Evolutionary conservation across 164 flowering plant species (phyloP).

Genomic region (grape (Vitis vinifera)): DNA sequence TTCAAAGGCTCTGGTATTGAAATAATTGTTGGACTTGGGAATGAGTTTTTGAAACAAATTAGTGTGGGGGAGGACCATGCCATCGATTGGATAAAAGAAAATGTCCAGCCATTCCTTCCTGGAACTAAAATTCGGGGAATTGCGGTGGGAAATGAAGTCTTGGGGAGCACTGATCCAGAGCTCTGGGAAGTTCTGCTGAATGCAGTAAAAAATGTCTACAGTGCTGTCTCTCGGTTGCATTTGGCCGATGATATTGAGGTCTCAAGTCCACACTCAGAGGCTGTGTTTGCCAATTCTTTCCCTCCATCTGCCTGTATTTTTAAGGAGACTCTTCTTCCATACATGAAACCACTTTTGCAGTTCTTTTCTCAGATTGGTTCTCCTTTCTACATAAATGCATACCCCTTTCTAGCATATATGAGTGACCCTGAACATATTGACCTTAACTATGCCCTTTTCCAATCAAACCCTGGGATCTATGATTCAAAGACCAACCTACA

Average conservation of each 20-base stretch:
- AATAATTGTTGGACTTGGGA: slow-evolving; percentile 61
- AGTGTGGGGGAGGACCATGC: slow-evolving; percentile 63
- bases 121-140: slow-evolving; percentile 66
- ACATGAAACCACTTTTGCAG: slow-evolving; percentile 74
- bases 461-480: slow-evolving; percentile 48
- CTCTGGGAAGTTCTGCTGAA: slow-evolving; percentile 63
- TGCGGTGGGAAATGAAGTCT: slow-evolving; percentile 80
- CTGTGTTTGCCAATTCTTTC: slow-evolving; percentile 63
- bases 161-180: slow-evolving; percentile 49
- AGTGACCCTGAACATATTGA: slow-evolving; percentile 63
- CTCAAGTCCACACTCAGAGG: slow-evolving; percentile 72
- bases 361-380: slow-evolving; percentile 62
- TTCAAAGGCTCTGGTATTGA: slow-evolving; percentile 72
- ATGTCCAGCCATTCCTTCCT: slow-evolving; percentile 67
- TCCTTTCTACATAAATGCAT: slow-evolving; percentile 79
- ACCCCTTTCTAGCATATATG: slow-evolving; percentile 82
- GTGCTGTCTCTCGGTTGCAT: slow-evolving; percentile 42
- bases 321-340: slow-evolving; percentile 45
- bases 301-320: slow-evolving; percentile 79
- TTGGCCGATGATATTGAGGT: slow-evolving; percentile 43
- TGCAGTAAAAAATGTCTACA: slow-evolving; percentile 67
- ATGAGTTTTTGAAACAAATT: slow-evolving; percentile 61
- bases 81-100: slow-evolving; percentile 66
- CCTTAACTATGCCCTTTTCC: slow-evolving; percentile 69
- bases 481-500: slow-evolving; percentile 74